Conservation (phyloP, 169 alveolate species). For the Plasmodium yoelii region DNA sequence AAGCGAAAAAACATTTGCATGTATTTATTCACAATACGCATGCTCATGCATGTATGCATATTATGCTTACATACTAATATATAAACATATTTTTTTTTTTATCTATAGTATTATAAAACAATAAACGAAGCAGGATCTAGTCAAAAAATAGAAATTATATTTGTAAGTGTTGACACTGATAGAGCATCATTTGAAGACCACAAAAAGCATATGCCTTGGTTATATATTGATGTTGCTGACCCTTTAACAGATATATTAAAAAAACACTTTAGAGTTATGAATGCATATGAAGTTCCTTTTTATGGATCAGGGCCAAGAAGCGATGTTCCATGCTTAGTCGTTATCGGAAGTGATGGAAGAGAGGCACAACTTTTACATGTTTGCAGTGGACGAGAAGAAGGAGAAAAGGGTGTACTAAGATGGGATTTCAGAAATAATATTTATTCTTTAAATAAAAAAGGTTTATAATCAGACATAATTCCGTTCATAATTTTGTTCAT, state of each 20-base stretch:
- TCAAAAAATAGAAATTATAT: conserved; percentile 82
- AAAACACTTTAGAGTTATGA: conserved; percentile 80
- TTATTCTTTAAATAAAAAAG: conserved; percentile 46
- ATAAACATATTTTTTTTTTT: not conserved
- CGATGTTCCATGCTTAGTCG: conserved; percentile 80
- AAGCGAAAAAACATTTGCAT: not conserved
- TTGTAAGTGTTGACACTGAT: conserved; percentile 78
- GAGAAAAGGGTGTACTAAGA: conserved; percentile 80
- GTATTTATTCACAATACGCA: not conserved
- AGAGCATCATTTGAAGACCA: conserved; percentile 76
- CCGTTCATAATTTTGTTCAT: too few relatives aligned
- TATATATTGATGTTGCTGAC: conserved; percentile 78
- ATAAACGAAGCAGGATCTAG: conserved; percentile 81
- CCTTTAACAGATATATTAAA: conserved; percentile 78
- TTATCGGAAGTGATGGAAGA: conserved; percentile 83
- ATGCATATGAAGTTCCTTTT: conserved; percentile 59
- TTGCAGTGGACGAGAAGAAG: conserved; percentile 84
- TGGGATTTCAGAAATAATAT: conserved; percentile 76
- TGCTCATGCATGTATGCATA: not conserved
- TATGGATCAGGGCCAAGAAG: conserved; percentile 81
- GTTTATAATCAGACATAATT: not conserved
- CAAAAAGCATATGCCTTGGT: conserved; percentile 82
- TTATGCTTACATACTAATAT: not conserved
- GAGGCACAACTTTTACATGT: conserved; percentile 82
- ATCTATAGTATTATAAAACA: conserved; percentile 79